phyloP scores from a whole-genome alignment of 2,329 filamentous ascomycete species.

The Sclerotinia sclerotiorum region DNA sequence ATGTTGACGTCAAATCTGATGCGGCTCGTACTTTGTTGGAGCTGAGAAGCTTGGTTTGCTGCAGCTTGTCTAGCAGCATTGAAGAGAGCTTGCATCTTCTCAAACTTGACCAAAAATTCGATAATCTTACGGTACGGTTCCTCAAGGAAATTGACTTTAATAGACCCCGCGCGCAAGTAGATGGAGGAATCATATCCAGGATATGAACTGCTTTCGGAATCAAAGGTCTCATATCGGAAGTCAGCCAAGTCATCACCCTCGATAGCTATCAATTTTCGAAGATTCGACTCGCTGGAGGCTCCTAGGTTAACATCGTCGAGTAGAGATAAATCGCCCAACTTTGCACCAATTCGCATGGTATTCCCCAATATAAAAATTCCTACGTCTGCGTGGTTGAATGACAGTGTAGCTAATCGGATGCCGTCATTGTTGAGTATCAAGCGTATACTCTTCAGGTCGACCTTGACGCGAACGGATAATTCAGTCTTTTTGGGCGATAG shows the following conservation, averaged over 20 bases:
- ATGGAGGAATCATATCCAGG: slow-evolving; percentile 95
- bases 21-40: slow-evolving; percentile 85
- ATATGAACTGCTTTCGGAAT: slow-evolving; percentile 68
- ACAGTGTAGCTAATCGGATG: slow-evolving; percentile 87
- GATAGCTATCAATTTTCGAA: slow-evolving; percentile 88
- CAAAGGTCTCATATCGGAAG: slow-evolving; percentile 96
- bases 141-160: slow-evolving; percentile 95
- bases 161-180: slow-evolving; percentile 84
- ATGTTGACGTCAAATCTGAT: slow-evolving; percentile 93
- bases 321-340: slow-evolving; percentile 82
- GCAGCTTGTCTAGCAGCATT: slow-evolving; percentile 95
- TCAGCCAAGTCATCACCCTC: slow-evolving; percentile 94
- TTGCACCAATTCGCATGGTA: slow-evolving; percentile 83
- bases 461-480: slow-evolving; percentile 77
- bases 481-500: slow-evolving; percentile 28
- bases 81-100: slow-evolving; percentile 99
- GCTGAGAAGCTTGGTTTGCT: slow-evolving; percentile 86
- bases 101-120: slow-evolving; percentile 96
- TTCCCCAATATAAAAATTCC: slow-evolving; percentile 83
- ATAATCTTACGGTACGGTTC: slow-evolving; percentile 98
- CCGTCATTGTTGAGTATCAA: slow-evolving; percentile 97
- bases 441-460: slow-evolving; percentile 88
- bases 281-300: slow-evolving; percentile 73
- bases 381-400: slow-evolving; percentile 88
- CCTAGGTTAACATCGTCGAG: slow-evolving; percentile 94